These are phyloP conservation scores for Wickerhamomyces strasburgensis DNA, from an alignment of 805 yeast genomes.

Conservation along the genomic window DNA sequence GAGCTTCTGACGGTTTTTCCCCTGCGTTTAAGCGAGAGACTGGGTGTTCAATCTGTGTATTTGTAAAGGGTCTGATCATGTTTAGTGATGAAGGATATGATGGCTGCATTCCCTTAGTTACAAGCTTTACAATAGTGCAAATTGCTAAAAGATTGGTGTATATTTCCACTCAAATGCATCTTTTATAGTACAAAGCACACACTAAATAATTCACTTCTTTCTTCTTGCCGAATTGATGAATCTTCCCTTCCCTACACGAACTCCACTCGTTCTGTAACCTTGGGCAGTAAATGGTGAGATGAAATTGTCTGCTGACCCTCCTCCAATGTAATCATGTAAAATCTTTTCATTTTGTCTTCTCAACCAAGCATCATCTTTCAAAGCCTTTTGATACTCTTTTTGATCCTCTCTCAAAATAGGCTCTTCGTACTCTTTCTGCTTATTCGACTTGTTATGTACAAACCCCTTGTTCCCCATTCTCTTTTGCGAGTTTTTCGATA, in stretches of 20 bases:
- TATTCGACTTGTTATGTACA: slow-evolving; percentile 62
- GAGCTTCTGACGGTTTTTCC: too few relatives aligned
- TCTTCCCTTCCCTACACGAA: slow-evolving; percentile 82
- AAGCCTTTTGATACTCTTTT: slow-evolving; percentile 83
- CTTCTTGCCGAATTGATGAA: slow-evolving; percentile 63
- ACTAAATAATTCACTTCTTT: slow-evolving; percentile 21
- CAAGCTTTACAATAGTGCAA: background rate
- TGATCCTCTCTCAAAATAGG: slow-evolving; percentile 86
- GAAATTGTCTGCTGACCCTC: slow-evolving; percentile 84
- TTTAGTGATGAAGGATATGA: too few relatives aligned
- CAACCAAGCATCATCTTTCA: slow-evolving; percentile 85
- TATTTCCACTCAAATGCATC: too few relatives aligned
- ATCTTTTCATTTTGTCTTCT: slow-evolving; percentile 81
- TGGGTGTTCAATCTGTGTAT: too few relatives aligned
- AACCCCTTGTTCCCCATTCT: slow-evolving; percentile 74
- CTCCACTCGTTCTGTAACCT: slow-evolving; percentile 60
- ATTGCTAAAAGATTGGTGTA: background rate
- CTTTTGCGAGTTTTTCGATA: slow-evolving; percentile 68
- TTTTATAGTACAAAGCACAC: too few relatives aligned
- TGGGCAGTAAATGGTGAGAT: slow-evolving; percentile 81
- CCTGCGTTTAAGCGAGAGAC: too few relatives aligned
- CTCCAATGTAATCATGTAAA: slow-evolving; percentile 86
- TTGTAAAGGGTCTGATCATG: too few relatives aligned
- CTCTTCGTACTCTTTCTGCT: slow-evolving; percentile 42
- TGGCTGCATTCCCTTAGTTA: too few relatives aligned